Conservation (phyloP, 129 eudicot genomes). For the Scalesia atractyloides region DNA sequence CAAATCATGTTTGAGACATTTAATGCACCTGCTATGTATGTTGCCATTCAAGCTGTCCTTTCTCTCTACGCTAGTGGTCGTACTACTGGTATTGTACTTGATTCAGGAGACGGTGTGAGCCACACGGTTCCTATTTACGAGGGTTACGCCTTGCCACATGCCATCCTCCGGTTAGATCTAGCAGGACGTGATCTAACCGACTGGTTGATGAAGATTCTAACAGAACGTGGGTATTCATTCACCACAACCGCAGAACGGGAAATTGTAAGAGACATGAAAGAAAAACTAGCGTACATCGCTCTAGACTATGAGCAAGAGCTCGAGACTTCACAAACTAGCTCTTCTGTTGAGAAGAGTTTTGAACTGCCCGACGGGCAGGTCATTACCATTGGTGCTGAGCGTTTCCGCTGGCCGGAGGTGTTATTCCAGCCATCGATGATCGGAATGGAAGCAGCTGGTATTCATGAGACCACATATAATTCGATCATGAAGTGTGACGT, state of each 20-base stretch:
- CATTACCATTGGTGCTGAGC: conserved; percentile 70
- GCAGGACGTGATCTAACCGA: conserved; percentile 72
- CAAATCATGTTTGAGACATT: conserved; percentile 83
- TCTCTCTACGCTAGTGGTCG: conserved; percentile 86
- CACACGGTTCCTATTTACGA: conserved; percentile 82
- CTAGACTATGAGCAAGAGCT: conserved; percentile 80
- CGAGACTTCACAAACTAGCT: conserved; percentile 64
- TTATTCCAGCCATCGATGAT: conserved; percentile 67
- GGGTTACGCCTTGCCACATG: conserved; percentile 80
- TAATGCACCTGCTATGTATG: conserved; percentile 82
- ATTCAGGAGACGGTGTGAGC: conserved; percentile 82
- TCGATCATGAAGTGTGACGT: conserved; percentile 87
- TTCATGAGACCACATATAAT: conserved; percentile 78
- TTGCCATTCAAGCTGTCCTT: conserved; percentile 77
- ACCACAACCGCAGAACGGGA: conserved; percentile 84
- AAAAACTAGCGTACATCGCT: conserved; percentile 69
- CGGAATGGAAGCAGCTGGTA: conserved; percentile 84
- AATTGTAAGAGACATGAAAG: conserved; percentile 81
- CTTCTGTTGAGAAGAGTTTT: conserved; percentile 71
- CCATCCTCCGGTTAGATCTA: conserved; percentile 63
- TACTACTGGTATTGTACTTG: conserved; percentile 84
- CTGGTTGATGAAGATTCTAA: conserved; percentile 64
- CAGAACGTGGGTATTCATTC: conserved; percentile 78
- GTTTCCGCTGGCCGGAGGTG: conserved; percentile 81
- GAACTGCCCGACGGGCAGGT: conserved; percentile 84